Base-by-base conservation (phyloP, 306 rosid species). In the Gynostemma pentaphyllum region DNA sequence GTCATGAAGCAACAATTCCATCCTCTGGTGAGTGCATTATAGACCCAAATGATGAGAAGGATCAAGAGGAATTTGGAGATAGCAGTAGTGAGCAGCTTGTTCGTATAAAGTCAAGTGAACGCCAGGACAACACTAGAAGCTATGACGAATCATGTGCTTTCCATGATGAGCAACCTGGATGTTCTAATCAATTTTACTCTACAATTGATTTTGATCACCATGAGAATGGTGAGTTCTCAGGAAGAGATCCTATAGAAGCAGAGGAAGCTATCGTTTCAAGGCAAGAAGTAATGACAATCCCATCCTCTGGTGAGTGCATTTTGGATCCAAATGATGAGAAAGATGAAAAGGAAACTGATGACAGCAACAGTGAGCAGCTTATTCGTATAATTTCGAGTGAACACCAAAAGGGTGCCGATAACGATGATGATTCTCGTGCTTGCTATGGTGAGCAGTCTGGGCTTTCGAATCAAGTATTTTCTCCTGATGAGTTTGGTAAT, bases 351-450 rank as follows among this genome's bases (percentile, higher is more conserved):
- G 46, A 65, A 32, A 39, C 22, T 9, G 34, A 65, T 29, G 45
- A 48, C n/a, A 77, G 68, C 28, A 44, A 36, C 63, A 50, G 55
- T 27, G 63, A 34, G 1, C 63, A 71, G 74, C 78, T 74, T 76
- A 76, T 68, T 23, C 80, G 62, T 9, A 12, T 56, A 41, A 66
- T 65, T 45, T 52, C 79, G 21, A 68, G 61, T 13, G 79, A 81
- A 80, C 82, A 72, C 39, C 63, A 29, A 18, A 80, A 75, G 62
- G 62, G 34, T 60, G 81, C 73, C 66, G 45, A 40, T 64, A 70
- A 78, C 54, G 46, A 34, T 40, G 62, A 73, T 41, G 55, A 64
- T 23, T 72, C 57, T 48, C 48, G 16, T 18, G 78, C 52, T 36
- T 63, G 49, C 47, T 62, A 57, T 39, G 73, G 5, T 51, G 69